A percentile compares a stretch with the other conserved stretches of the same genome.
Conservation (phyloP, 169 alveolate species). For the Plasmodium cynomolgi region DNA sequence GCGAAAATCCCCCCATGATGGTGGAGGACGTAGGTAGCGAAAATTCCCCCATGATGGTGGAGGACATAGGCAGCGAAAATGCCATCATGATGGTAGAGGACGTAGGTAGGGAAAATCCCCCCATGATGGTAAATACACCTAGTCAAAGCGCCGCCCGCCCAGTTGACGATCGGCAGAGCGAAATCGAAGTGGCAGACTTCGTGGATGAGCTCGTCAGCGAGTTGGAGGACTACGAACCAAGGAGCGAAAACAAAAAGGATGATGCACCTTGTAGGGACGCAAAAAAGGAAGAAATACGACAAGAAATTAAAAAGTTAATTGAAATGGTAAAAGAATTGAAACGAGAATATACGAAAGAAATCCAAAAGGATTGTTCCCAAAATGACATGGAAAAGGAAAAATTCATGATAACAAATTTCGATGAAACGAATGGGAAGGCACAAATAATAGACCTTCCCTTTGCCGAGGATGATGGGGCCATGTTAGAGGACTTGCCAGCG, state of each 20-base stretch:
- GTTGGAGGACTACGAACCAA: background rate
- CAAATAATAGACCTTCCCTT: background rate
- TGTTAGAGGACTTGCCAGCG: background rate
- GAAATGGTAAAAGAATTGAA: slow-evolving; percentile 39
- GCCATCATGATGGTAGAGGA: background rate
- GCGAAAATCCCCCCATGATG: background rate
- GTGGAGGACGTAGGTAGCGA: background rate
- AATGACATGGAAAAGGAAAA: slow-evolving; percentile 3
- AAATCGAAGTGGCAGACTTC: background rate
- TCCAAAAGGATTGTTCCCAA: background rate
- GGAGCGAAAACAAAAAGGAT: background rate
- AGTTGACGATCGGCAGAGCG: background rate
- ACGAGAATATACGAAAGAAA: slow-evolving; percentile 15
- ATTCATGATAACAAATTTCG: background rate
- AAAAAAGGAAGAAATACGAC: slow-evolving; percentile 8
- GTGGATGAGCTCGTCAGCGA: background rate
- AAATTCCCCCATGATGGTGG: background rate
- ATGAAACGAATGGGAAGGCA: background rate
- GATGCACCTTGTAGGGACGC: background rate
- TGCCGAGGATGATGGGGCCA: background rate
- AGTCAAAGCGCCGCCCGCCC: background rate
- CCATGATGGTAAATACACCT: background rate
- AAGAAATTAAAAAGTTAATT: slow-evolving; percentile 38
- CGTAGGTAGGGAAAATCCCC: background rate
- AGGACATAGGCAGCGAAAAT: background rate